phyloP scores from a whole-genome alignment of 495 filamentous ascomycete species.

The Tuber microsphaerosporum region DNA sequence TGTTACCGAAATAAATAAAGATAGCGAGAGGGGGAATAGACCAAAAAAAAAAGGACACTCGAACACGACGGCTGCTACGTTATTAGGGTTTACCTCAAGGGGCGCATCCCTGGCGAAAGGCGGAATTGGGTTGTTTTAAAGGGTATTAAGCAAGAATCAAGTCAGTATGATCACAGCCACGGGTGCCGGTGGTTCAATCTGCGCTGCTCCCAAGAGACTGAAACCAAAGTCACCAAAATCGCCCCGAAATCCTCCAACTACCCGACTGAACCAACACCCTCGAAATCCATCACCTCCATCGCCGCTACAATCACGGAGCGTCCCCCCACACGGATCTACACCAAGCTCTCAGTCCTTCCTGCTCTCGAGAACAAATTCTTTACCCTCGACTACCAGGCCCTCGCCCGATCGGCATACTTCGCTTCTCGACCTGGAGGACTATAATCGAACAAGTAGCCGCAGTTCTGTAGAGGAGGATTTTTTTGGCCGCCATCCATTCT shows the following conservation, averaged over 20 bases:
- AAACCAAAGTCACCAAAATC: slow-evolving; percentile 38
- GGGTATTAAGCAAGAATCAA: slow-evolving; percentile 21
- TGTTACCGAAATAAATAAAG: neutral
- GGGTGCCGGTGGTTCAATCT: slow-evolving; percentile 39
- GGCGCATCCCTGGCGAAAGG: slow-evolving; percentile 8
- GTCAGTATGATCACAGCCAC: slow-evolving; percentile 39
- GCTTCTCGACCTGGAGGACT: slow-evolving; percentile 30
- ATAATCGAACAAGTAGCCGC: slow-evolving; percentile 13
- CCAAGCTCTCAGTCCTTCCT: slow-evolving; percentile 37
- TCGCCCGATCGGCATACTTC: slow-evolving; percentile 28
- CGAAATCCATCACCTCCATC: slow-evolving; percentile 34
- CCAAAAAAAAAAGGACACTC: neutral
- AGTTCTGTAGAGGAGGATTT: slow-evolving; percentile 31
- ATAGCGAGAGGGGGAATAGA: neutral
- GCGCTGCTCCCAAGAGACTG: slow-evolving; percentile 35
- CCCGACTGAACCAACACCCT: slow-evolving; percentile 20
- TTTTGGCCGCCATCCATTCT: slow-evolving; percentile 27
- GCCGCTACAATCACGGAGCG: neutral
- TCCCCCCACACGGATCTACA: slow-evolving; percentile 28
- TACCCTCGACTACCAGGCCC: slow-evolving; percentile 7
- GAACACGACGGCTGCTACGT: neutral
- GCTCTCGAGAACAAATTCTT: slow-evolving; percentile 27
- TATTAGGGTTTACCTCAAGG: neutral
- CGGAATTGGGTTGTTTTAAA: slow-evolving; percentile 26
- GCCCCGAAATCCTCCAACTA: slow-evolving; percentile 29